Evolutionary conservation across 768 basidiomycete genomes (phyloP), one percentile per base, ranked within the genome.

Genomic region (Boletus rex-veris): DNA sequence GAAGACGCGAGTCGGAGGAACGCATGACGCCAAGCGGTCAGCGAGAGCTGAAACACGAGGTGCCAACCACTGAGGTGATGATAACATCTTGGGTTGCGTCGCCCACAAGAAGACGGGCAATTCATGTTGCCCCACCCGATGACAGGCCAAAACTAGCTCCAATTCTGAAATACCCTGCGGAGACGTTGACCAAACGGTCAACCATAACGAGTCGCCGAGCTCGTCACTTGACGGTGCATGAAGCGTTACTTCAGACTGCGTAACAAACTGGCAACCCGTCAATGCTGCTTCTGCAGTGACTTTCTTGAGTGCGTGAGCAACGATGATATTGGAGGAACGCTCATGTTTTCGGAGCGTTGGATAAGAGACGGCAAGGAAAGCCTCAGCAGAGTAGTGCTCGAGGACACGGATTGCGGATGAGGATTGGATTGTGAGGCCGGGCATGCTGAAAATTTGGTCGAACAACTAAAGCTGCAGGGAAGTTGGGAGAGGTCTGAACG

Each of bases 41-140:
- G 70, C 69, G 16, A 82, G 64, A 49, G 66, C 64, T 35, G 59
- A 52, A 18, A 80, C 58, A 12, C 76, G 74, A 41, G 68, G 69
- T 7, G 40, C 48, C 30, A 78, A 62, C 66, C 66, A 66, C 28
- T 49, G 66, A n/a, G 47, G 30, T 14, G 53, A 68, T 15, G 73
- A 52, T 3, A 61, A 50, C 52, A 63, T 59, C 15, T 63, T 54
- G 42, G 52, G 63, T 19, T 66, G 68, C 8, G 74, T 68, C 16
- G 74, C 69, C 76, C 78, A 82, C 37, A 83, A 57, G 63, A 83
- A 84, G 51, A 82, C 67, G 28, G 81, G 83, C 49, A 81, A 73
- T 43, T 77, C 70, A 45, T 81, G 77, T 41, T 75, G 57, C 18
- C 70, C 71, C 53, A 72, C 75, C 43, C 66, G 66, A 45, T 77